Evolutionary conservation across 1,284 basidiomycete genomes (phyloP).

Genomic region (Inonotus hispidus): DNA sequence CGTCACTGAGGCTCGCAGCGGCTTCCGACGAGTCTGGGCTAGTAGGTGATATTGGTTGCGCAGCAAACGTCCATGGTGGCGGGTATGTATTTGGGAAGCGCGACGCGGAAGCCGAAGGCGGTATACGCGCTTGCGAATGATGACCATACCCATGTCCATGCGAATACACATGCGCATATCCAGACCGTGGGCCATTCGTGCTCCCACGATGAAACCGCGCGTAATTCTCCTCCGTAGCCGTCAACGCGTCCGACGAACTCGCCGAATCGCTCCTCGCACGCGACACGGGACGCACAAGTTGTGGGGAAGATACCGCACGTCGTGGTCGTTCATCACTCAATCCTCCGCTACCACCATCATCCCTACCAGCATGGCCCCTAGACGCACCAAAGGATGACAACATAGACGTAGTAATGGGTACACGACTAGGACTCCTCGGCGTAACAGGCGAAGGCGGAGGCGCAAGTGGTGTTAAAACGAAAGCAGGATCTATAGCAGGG

Average conservation of each 20-base stretch:
- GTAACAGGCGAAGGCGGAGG: background rate
- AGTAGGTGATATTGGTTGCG: background rate
- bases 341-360: background rate
- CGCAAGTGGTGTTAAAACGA: background rate
- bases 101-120: slow-evolving; percentile 3
- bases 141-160: background rate
- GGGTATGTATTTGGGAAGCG: slow-evolving; percentile 2
- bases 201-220: background rate
- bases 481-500: background rate
- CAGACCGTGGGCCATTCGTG: background rate
- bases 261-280: slow-evolving; percentile 16
- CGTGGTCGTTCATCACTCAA: background rate
- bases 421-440: background rate
- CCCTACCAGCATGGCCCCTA: too few relatives aligned
- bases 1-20: slow-evolving; percentile 4
- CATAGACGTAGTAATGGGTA: background rate
- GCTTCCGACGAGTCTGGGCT: background rate
- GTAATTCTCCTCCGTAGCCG: slow-evolving; percentile 17
- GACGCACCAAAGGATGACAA: too few relatives aligned
- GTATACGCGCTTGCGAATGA: background rate
- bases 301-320: slow-evolving; percentile 12
- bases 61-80: slow-evolving; percentile 3
- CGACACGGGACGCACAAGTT: slow-evolving; percentile 4
- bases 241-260: slow-evolving; percentile 15
- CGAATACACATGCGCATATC: background rate